phyloP scores from a whole-genome alignment of 1,284 basidiomycete species.

The Cystobasidiaceae sp. region DNA sequence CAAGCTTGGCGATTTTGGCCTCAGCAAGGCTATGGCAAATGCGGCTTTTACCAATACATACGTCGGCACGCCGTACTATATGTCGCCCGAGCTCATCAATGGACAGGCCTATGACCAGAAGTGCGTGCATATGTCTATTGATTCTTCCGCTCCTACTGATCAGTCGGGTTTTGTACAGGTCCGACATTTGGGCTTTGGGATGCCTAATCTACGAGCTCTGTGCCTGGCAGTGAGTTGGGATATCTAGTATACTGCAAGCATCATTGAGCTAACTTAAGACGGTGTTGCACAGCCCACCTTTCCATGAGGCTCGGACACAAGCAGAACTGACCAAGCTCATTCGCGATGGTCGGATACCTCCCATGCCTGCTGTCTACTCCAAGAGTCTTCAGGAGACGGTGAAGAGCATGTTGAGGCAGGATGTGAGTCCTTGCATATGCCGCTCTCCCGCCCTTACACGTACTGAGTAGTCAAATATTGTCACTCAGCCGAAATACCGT shows the following conservation, averaged over 20 bases:
- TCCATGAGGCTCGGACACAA: conserved; percentile 83
- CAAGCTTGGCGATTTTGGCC: conserved; percentile 92
- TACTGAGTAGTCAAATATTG: too few relatives aligned
- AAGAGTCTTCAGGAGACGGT: conserved; percentile 65
- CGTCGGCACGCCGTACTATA: conserved; percentile 96
- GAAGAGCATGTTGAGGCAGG: conserved; percentile 77
- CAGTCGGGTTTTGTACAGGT: conserved; percentile 60
- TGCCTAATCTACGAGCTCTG: conserved; percentile 95
- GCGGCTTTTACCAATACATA: conserved; percentile 90
- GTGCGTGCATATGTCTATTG: not conserved
- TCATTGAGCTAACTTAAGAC: too few relatives aligned
- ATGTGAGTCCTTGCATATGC: conserved; percentile 64
- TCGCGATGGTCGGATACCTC: conserved; percentile 77
- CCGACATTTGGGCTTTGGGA: conserved; percentile 95
- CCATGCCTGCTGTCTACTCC: conserved; percentile 74
- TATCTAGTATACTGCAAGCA: too few relatives aligned
- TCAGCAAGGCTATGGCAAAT: conserved; percentile 83
- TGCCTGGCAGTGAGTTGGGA: conserved; percentile 67
- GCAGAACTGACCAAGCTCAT: conserved; percentile 75
- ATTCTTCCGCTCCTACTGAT: not conserved
- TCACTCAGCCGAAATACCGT: conserved; percentile 41
- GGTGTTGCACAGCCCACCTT: conserved; percentile 73
- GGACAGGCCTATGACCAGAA: conserved; percentile 80
- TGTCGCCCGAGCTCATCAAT: conserved; percentile 95
- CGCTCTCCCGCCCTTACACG: too few relatives aligned